Percentiles rank a stretch among this genome's conserved stretches.
Conservation (phyloP, 2,329 filamentous ascomycete genomes). For the Drechslerella coelobrocha region DNA sequence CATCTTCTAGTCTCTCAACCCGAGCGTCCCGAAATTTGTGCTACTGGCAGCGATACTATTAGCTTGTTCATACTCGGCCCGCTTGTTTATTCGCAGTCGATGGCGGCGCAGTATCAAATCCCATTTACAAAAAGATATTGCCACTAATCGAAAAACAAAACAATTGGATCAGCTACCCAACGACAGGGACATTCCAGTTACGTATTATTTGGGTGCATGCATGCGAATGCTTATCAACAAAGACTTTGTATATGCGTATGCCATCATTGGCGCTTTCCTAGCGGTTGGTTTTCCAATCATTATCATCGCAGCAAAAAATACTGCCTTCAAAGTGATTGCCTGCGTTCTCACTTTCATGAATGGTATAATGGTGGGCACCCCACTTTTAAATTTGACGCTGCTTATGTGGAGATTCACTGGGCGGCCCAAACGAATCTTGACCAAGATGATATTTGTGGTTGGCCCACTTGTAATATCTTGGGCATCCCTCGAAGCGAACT, state of each 20-base stretch:
- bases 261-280: neutral
- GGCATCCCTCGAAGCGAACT: neutral
- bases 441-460: neutral
- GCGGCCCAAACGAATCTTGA: neutral
- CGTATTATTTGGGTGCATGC: neutral
- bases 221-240: neutral
- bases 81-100: slow-evolving; percentile 5
- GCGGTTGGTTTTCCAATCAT: neutral
- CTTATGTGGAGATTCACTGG: neutral
- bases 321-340: neutral
- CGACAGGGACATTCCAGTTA: neutral
- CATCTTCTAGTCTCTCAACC: neutral
- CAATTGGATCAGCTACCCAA: neutral
- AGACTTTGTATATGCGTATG: neutral
- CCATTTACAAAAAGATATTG: neutral
- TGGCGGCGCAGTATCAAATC: neutral
- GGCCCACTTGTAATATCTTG: neutral
- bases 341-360: neutral
- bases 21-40: slow-evolving; percentile 7
- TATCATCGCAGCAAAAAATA: neutral
- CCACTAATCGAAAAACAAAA: neutral
- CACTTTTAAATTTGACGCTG: neutral
- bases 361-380: neutral
- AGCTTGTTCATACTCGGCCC: slow-evolving; percentile 3
- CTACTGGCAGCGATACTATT: neutral